Percentiles rank a stretch among this genome's conserved stretches.
These are phyloP conservation scores for Nakazawaea holstii DNA, from an alignment of 805 yeast species.

Conservation along the genomic window DNA sequence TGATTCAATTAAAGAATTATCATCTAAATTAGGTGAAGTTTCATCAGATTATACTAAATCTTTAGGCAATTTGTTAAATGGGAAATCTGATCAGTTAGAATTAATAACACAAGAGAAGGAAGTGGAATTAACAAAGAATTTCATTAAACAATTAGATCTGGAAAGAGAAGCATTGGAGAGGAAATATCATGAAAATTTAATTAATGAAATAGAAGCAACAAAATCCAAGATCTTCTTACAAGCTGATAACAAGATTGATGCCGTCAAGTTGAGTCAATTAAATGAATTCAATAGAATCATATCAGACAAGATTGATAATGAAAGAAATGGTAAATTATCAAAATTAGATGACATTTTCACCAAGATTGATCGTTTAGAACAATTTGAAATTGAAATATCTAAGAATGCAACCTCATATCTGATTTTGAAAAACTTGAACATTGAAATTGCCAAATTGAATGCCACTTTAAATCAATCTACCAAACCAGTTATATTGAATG, in stretches of 20 bases:
- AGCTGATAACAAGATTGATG: conserved; percentile 66
- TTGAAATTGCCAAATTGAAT: conserved; percentile 37
- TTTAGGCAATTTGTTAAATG: conserved; percentile 17
- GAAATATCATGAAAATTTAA: conserved; percentile 53
- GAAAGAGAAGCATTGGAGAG: conserved; percentile 57
- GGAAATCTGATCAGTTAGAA: conserved; percentile 26
- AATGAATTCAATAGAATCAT: conserved; percentile 59
- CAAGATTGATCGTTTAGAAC: conserved; percentile 51
- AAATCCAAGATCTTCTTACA: conserved; percentile 60
- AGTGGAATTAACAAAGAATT: conserved; percentile 50
- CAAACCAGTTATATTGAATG: conserved; percentile 29
- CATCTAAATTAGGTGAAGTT: conserved; percentile 16
- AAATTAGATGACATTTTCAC: conserved; percentile 55
- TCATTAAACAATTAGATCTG: conserved; percentile 55
- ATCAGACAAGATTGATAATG: conserved; percentile 55
- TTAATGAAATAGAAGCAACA: conserved; percentile 62
- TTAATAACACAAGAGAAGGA: conserved; percentile 34
- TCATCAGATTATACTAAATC: conserved; percentile 15
- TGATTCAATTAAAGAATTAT: conserved; percentile 16
- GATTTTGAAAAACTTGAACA: conserved; percentile 36
- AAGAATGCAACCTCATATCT: conserved; percentile 33
- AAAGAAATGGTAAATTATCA: conserved; percentile 75
- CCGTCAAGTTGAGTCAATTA: conserved; percentile 64
- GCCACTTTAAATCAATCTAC: conserved; percentile 34
- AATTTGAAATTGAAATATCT: conserved; percentile 40